phyloP scores from a whole-genome alignment of 208 protist species.

The Crithidia expoeki region DNA sequence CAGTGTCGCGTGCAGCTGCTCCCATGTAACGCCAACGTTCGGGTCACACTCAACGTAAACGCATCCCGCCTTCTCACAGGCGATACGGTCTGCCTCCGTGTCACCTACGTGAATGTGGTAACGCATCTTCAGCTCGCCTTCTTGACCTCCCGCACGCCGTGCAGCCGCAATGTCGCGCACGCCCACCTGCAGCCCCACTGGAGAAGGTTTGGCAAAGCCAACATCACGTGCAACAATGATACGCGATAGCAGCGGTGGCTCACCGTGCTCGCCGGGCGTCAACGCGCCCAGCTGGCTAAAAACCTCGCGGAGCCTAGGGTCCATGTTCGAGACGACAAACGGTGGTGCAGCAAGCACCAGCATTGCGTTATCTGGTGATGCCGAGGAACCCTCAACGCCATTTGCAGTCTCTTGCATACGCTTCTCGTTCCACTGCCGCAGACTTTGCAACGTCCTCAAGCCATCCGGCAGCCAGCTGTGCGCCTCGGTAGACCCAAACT shows the following conservation, averaged over 20 bases:
- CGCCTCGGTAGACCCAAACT: slow-evolving; percentile 48
- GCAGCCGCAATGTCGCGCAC: slow-evolving; percentile 22
- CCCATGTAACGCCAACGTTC: slow-evolving; percentile 51
- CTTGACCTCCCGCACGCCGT: neutral
- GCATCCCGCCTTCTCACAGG: slow-evolving; percentile 51
- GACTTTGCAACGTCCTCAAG: slow-evolving; percentile 41
- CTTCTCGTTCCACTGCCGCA: slow-evolving; percentile 45
- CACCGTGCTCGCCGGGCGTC: slow-evolving; percentile 1
- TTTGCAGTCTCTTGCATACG: neutral
- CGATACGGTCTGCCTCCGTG: slow-evolving; percentile 51
- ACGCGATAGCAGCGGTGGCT: slow-evolving; percentile 41
- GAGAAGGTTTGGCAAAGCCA: slow-evolving; percentile 70
- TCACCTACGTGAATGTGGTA: slow-evolving; percentile 75
- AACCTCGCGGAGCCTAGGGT: slow-evolving; percentile 31
- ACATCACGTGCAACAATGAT: slow-evolving; percentile 48
- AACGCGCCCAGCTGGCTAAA: slow-evolving; percentile 44
- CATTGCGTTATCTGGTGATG: neutral
- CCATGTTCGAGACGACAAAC: slow-evolving; percentile 61
- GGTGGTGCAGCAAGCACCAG: slow-evolving; percentile 40
- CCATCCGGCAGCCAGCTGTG: slow-evolving; percentile 63
- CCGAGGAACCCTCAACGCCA: neutral
- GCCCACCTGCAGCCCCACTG: slow-evolving; percentile 42
- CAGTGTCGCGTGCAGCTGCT: slow-evolving; percentile 40
- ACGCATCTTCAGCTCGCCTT: slow-evolving; percentile 6
- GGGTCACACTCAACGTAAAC: slow-evolving; percentile 55